Percentiles rank a stretch among this genome's conserved stretches.
Conservation (phyloP, 2,329 filamentous ascomycete genomes). For the Beauveria brongniartii region DNA sequence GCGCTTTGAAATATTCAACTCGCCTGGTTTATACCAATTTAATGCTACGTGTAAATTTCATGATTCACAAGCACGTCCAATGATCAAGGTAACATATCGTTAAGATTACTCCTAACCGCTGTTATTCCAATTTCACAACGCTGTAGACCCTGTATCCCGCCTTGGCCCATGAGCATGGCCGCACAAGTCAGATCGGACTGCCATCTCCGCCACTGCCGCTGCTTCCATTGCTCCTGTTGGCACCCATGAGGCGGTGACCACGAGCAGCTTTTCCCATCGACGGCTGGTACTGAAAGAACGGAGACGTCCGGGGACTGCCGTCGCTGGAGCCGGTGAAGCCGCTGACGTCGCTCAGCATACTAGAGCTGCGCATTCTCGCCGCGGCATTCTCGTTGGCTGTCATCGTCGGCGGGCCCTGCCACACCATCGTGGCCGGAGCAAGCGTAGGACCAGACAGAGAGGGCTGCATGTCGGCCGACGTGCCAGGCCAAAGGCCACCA, state of each 20-base stretch:
- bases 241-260: conserved; percentile 5
- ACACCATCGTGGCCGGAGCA: neutral
- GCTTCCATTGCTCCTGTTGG: conserved; percentile 28
- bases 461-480: conserved; percentile 25
- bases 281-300: neutral
- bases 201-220: conserved; percentile 44
- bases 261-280: neutral
- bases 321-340: conserved; percentile 56
- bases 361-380: conserved; percentile 51
- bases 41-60: neutral
- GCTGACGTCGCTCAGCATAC: conserved; percentile 60
- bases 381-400: conserved; percentile 16
- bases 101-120: conserved; percentile 2
- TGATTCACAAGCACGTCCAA: neutral
- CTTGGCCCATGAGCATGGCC: conserved; percentile 9
- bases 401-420: neutral
- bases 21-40: neutral
- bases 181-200: conserved; percentile 34
- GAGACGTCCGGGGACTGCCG: conserved; percentile 29
- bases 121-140: conserved; percentile 9
- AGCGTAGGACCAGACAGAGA: conserved; percentile 21
- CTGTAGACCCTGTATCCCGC: neutral
- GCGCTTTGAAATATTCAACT: too few relatives aligned
- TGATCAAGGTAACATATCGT: neutral
- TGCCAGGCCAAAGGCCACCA: conserved; percentile 28